Evolutionary conservation across 257 asterid genomes (phyloP).

Genomic region (Scutellaria barbata): DNA sequence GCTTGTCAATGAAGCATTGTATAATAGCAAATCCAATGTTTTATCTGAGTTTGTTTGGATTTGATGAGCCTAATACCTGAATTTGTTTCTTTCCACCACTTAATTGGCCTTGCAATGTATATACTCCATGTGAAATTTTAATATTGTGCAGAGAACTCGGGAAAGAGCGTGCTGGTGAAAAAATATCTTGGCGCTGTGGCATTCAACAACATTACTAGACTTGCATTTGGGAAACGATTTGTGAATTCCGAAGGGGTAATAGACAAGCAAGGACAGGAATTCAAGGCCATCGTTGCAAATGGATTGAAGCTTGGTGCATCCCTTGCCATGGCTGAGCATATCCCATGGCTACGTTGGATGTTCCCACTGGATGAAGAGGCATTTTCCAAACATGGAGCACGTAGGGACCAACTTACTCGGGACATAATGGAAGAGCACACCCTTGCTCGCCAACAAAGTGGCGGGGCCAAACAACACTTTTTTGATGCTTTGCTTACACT

Average conservation of each 20-base stretch:
- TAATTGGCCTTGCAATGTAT: too few species aligned
- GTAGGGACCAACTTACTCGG: slow-evolving; percentile 63
- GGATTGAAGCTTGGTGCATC: slow-evolving; percentile 73
- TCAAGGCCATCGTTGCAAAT: slow-evolving; percentile 67
- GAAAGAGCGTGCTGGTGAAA: slow-evolving; percentile 59
- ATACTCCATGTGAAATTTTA: too few species aligned
- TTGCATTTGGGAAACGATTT: slow-evolving; percentile 74
- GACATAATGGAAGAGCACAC: slow-evolving; percentile 79
- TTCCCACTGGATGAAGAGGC: slow-evolving; percentile 70
- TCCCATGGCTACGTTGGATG: slow-evolving; percentile 85
- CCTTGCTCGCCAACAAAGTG: slow-evolving; percentile 57
- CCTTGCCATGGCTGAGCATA: slow-evolving; percentile 72
- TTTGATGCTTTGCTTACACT: slow-evolving; percentile 66
- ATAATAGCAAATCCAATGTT: neutral
- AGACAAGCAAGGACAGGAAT: slow-evolving; percentile 74
- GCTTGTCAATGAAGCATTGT: neutral
- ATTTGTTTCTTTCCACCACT: too few species aligned
- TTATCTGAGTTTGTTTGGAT: too few species aligned
- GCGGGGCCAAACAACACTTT: slow-evolving; percentile 67
- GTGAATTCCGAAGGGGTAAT: slow-evolving; percentile 57
- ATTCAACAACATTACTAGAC: slow-evolving; percentile 74
- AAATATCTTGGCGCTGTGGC: slow-evolving; percentile 75
- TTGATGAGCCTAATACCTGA: too few species aligned
- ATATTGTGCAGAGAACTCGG: slow-evolving; percentile 47
- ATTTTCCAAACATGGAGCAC: slow-evolving; percentile 60